A percentile compares a stretch with the other conserved stretches of the same genome.
Conservation (phyloP, 202 grass and related monocot genomes). For the Panicum hallii region DNA sequence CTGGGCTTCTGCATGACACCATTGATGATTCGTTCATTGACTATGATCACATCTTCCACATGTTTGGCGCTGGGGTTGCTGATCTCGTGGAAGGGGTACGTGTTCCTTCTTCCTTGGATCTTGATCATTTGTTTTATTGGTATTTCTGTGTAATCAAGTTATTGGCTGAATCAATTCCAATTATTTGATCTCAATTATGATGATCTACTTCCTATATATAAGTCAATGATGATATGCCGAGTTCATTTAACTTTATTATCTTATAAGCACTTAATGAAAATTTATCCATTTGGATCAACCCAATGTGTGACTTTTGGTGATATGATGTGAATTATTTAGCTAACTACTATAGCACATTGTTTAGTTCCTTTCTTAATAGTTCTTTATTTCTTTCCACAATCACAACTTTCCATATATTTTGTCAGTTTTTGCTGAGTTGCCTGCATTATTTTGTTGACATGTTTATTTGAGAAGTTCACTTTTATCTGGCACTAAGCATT, state of each 20-base stretch:
- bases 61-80: slow-evolving; percentile 78
- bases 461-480: neutral
- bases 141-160: slow-evolving; percentile 16
- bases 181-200: slow-evolving; percentile 47
- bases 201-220: neutral
- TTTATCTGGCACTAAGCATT: neutral
- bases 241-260: neutral
- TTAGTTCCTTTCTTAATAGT: slow-evolving; percentile 12
- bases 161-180: slow-evolving; percentile 38
- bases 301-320: slow-evolving; percentile 24
- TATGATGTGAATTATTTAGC: neutral
- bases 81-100: slow-evolving; percentile 95
- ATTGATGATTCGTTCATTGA: slow-evolving; percentile 92
- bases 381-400: neutral
- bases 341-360: neutral
- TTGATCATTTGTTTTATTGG: slow-evolving; percentile 15
- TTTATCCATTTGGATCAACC: slow-evolving; percentile 22
- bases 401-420: slow-evolving; percentile 4
- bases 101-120: slow-evolving; percentile 25
- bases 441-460: slow-evolving; percentile 22
- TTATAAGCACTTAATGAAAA: neutral
- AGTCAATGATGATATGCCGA: slow-evolving; percentile 23
- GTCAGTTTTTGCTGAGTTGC: neutral
- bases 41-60: slow-evolving; percentile 79
- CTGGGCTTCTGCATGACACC: slow-evolving; percentile 91